Evolutionary conservation across 2,329 filamentous ascomycete genomes (phyloP), one percentile per base, ranked within the genome.

Genomic region (Fonsecaea multimorphosa): DNA sequence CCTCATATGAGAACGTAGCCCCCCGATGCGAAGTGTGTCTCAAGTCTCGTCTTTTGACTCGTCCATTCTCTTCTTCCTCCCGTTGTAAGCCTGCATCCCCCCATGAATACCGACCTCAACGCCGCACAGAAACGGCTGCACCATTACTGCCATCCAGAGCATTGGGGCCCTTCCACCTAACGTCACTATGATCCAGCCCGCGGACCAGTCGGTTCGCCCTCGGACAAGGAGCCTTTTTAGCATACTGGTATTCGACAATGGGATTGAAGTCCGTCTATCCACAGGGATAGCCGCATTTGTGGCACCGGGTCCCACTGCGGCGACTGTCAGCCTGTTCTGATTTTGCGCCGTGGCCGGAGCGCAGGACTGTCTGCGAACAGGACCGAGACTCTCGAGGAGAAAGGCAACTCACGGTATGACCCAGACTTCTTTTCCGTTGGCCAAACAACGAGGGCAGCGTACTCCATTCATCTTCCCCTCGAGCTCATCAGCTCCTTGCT

Each of bases 381-480:
- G 40, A 31, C 19, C 11, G 27, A 22, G 7, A 32, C 40, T 19
- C 8, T 27, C 19, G 14, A 32, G 19, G 29, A 36, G 22, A 24
- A 11, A 31, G 44, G 14, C 3, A 8, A 27, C 58, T 32, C 29
- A 60, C 58, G 79, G 79, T 61, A 81, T 81, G 2, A 81, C 79
- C 79, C 79, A 81, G 27, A 75, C 73, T 69, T 80, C 78, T 59
- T 76, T 71, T 27, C 78, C 78, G 6, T 74, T 62, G 2, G 65
- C 66, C 57, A 71, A 63, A 63, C 79, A 81, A 19, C 68, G 77
- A 32, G 78, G 78, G 64, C 79, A 81, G 32, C 75, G 74, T 22
- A 79, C 75, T 66, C 79, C 79, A n/a, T 79, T 78, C 79, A 81
- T 80, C 79, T 81, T 66, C 52, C 46, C 27, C 29, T 54, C 4